Evolutionary conservation across 2,329 filamentous ascomycete genomes (phyloP), one percentile per base, ranked within the genome.

Genomic region (Cordyceps fumosorosea): DNA sequence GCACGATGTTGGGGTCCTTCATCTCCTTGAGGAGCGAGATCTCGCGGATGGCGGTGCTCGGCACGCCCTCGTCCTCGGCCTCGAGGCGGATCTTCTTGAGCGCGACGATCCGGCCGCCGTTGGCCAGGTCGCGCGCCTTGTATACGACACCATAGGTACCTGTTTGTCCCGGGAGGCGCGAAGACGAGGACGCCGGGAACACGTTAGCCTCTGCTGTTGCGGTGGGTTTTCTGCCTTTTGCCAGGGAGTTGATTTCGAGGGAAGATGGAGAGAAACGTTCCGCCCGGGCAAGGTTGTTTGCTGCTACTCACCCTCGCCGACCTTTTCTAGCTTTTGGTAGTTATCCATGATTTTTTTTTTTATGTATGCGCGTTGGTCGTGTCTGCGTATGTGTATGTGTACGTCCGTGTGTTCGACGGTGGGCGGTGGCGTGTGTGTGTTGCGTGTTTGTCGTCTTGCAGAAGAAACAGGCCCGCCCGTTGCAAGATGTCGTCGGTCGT

Each of bases 301-400:
- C 22, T 45, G 40, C 40, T 44, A 70, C 84, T 70, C 79, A 95
- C 92, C 92, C 85, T 96, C 92, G 76, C 92, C 92, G 71, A 96
- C 92, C 82, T 96, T 96, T 80, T 96, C 92, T 72, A 96, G 84
- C 80, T 96, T 96, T 78, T 96, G 90, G 76, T 96, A 96, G 78
- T 96, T 96, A 77, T 96, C 91, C 92, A 96, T 96, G 67, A 64
- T 66, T 61, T 62, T 12, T 6, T 64, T 66, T 60, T 61, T 14
- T 6, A 32, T 54, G 24, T 44, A 29, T 20, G 24, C 40, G 40
- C 64, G 57, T 22, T 44, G 62, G 62, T 22, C 64, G 53, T 51
- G 56, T 59, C 58, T 62, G 62, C n/a, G n/a, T 47, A 40, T 45
- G 14, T 45, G 26, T 20, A 8, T 20, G 22, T 44, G 42, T 44